Base-by-base conservation (phyloP, 352 stramenopile species). In the Phytophthora citricola region DNA sequence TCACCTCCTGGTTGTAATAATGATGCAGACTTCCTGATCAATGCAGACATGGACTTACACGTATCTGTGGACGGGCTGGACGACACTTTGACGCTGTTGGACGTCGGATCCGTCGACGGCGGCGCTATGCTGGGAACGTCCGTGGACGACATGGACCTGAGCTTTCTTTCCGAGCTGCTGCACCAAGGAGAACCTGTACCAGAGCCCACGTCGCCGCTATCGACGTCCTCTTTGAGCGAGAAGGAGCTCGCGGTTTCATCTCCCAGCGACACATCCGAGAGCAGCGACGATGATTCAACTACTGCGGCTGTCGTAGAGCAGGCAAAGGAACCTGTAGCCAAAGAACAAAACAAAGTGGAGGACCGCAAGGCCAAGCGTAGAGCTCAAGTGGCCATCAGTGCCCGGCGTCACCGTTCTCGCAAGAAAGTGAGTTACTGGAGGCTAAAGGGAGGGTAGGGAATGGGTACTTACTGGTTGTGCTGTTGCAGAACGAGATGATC, bases 321-420 rank as follows among this genome's bases (percentile, higher is more conserved):
- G 31, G 41, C 15, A 14, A 3, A 11, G 27, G 38, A 57, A 39
- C 7, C 26, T 40, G 41, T 9, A n/a, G 46, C 17, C 4, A 29
- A 64, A 20, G 58, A 39, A 29, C 7, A 27, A 2, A 63, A 71
- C 20, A 76, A 76, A 48, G 32, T 56, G 6, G 58, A 80, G 20
- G 75, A 87, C 12, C 75, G 73, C 58, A 84, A 84, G 61, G 73
- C 73, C 44, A 75, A 75, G 48, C 73, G 78, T 0, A 75, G 78
- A 55, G 66, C 76, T 39, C 78, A 87, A 48, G 78, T 83, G 44
- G 78, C 78, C 10, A 78, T 79, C 41, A 83, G 73, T 51, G 75
- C 75, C 1, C 78, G 78, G 5, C 78, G 73, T 43, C 73, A 87
- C 20, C 78, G 78, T n/a, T 81, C 66, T 11, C 75, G 78, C 63